Evolutionary conservation across 345 rosid species (phyloP).

Genomic region (Hibiscus trionum): DNA sequence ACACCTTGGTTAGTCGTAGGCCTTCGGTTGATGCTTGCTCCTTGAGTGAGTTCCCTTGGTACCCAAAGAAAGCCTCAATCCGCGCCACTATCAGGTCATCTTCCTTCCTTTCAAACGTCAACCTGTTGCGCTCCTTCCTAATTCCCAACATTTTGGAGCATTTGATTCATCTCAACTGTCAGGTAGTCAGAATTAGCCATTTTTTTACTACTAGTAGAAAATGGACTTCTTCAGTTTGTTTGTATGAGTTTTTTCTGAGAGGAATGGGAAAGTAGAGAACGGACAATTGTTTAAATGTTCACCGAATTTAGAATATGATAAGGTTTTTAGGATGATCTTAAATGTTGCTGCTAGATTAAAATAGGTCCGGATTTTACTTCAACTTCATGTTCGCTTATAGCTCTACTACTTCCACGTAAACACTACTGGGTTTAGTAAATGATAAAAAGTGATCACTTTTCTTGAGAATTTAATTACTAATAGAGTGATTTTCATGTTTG

Average conservation of each 20-base stretch:
- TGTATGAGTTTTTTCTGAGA: background rate
- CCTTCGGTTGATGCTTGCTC: background rate
- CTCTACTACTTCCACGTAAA: no score
- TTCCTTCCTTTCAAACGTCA: background rate
- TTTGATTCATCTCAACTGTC: background rate
- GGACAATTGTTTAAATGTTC: background rate
- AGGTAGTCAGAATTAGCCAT: background rate
- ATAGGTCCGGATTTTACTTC: no score
- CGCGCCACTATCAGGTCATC: background rate
- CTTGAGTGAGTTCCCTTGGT: background rate
- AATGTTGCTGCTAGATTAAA: no score
- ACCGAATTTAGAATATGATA: no score
- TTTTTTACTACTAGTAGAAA: background rate
- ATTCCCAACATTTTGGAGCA: background rate
- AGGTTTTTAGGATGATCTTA: no score
- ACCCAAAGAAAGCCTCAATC: background rate
- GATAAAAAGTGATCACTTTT: no score
- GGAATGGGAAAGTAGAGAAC: background rate
- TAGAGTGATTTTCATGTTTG: no score
- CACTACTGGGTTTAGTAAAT: no score
- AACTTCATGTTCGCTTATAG: no score
- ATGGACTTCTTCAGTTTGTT: background rate
- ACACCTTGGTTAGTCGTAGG: background rate
- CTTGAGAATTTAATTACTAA: no score
- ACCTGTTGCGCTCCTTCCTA: background rate